Evolutionary conservation across 179 eudicot genomes (phyloP).

Genomic region (Silene noctiflora): DNA sequence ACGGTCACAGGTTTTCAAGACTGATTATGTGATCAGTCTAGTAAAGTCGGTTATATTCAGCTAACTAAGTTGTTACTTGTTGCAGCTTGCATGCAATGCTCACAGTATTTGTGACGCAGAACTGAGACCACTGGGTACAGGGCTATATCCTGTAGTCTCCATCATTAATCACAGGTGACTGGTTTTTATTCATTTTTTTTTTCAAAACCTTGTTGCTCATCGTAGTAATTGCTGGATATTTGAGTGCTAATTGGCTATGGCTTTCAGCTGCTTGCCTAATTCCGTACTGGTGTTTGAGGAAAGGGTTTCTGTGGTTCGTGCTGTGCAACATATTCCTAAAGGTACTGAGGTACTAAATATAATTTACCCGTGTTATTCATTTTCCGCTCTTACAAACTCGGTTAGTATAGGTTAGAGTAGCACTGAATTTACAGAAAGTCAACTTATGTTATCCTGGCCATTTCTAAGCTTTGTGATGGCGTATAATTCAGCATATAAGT

Average conservation of each 20-base stretch:
- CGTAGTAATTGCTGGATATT: conserved; percentile 5
- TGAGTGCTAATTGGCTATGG: conserved; percentile 31
- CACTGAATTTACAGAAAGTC: background rate
- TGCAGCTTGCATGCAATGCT: conserved; percentile 92
- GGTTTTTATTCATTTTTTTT: background rate
- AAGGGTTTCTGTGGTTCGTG: conserved; percentile 71
- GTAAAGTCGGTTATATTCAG: background rate
- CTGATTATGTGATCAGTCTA: background rate
- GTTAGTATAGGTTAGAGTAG: background rate
- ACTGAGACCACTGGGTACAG: conserved; percentile 83
- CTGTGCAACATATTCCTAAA: conserved; percentile 75
- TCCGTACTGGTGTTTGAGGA: conserved; percentile 82
- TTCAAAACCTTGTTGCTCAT: conserved; percentile 2
- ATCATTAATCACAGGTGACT: conserved; percentile 84
- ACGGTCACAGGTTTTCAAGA: background rate
- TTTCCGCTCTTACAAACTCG: conserved; percentile 1
- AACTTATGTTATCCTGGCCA: background rate
- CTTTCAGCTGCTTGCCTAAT: conserved; percentile 81
- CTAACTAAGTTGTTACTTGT: conserved; percentile 8
- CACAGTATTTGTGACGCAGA: conserved; percentile 89
- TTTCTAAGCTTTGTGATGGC: conserved; percentile 7
- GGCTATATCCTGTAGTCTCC: conserved; percentile 69
- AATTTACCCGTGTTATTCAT: conserved; percentile 2
- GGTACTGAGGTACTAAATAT: conserved; percentile 77
- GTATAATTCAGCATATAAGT: no score